phyloP scores from a whole-genome alignment of 2,329 filamentous ascomycete species.

The Tolypocladium guangdongense region DNA sequence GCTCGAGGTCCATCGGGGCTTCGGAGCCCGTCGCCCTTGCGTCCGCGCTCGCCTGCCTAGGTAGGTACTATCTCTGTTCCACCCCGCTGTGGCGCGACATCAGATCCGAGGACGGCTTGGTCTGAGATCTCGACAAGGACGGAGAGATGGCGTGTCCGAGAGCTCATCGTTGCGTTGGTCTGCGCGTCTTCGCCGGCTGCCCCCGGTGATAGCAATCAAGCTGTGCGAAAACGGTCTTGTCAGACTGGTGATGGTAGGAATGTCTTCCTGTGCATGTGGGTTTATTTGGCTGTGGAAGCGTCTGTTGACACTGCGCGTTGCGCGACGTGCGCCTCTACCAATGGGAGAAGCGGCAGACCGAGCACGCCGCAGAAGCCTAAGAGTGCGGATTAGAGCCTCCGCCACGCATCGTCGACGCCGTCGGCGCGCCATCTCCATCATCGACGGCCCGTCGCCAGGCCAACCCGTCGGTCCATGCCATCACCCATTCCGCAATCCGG shows the following conservation, averaged over 20 bases:
- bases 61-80: neutral
- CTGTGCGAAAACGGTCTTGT: too few relatives aligned
- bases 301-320: too few relatives aligned
- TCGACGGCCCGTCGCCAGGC: neutral
- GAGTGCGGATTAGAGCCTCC: neutral
- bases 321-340: too few relatives aligned
- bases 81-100: neutral
- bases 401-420: neutral
- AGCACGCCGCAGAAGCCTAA: neutral
- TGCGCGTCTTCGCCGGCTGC: neutral
- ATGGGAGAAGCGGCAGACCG: neutral
- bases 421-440: neutral
- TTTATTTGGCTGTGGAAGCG: too few relatives aligned
- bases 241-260: too few relatives aligned
- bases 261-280: too few relatives aligned
- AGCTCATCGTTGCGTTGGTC: neutral
- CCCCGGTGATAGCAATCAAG: neutral
- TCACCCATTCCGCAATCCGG: conserved; percentile 9
- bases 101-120: neutral
- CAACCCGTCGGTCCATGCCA: conserved; percentile 4
- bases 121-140: neutral
- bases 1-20: too few relatives aligned
- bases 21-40: too few relatives aligned
- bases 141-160: neutral
- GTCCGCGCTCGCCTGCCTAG: too few relatives aligned